Evolutionary conservation across 495 filamentous ascomycete genomes (phyloP).

Genomic region (Ascodesmis nigricans): DNA sequence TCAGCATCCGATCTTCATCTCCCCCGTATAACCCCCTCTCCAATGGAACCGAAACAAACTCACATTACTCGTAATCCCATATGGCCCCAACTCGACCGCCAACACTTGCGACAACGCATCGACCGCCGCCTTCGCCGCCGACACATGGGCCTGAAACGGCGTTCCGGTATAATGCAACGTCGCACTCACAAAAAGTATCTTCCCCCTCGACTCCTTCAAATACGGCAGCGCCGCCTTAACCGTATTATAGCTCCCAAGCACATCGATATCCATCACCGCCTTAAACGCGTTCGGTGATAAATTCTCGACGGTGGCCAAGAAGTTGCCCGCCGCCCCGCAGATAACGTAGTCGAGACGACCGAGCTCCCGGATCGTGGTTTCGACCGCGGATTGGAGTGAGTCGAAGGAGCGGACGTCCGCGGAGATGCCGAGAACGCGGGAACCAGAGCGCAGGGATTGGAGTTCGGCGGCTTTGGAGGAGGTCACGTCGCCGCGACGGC

Average conservation of each 20-base stretch:
- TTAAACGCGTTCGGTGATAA: constrained; percentile 80
- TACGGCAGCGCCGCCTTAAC: constrained; percentile 74
- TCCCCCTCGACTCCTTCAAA: constrained; percentile 53
- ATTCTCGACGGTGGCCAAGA: constrained; percentile 66
- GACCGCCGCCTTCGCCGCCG: constrained; percentile 75
- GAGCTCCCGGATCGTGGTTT: constrained; percentile 55
- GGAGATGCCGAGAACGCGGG: constrained; percentile 70
- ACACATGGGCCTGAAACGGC: constrained; percentile 67
- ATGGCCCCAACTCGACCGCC: constrained; percentile 70
- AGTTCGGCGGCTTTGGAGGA: constrained; percentile 59
- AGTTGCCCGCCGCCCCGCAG: constrained; percentile 90
- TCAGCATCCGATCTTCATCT: constrained; percentile 28
- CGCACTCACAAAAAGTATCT: constrained; percentile 72
- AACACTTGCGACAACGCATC: constrained; percentile 56
- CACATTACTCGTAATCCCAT: constrained; percentile 73
- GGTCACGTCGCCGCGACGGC: constrained; percentile 77
- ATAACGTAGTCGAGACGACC: constrained; percentile 87
- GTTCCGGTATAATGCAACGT: constrained; percentile 72
- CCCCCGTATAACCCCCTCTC: constrained; percentile 7
- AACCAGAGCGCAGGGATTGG: constrained; percentile 47
- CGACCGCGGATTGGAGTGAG: constrained; percentile 43
- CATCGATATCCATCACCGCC: constrained; percentile 87
- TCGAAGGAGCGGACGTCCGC: constrained; percentile 45
- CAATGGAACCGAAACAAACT: constrained; percentile 67
- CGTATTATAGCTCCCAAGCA: constrained; percentile 81